phyloP scores from a whole-genome alignment of 306 rosid species.

The Begonia fuchsioides region DNA sequence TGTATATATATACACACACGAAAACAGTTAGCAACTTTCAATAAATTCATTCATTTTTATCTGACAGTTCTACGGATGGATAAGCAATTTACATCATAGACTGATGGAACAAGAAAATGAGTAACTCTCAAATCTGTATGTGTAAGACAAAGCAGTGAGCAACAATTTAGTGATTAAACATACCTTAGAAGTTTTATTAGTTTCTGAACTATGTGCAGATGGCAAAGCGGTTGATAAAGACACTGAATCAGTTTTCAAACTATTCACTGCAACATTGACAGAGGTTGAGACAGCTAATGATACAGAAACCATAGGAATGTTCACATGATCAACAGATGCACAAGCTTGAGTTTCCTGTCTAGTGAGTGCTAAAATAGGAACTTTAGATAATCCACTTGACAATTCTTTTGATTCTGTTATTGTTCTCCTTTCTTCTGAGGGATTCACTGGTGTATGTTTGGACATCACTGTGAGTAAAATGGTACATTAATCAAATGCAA shows the following conservation, averaged over 20 bases:
- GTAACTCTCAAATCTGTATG: background rate
- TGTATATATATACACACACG: no score
- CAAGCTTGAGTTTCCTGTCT: slow-evolving; percentile 17
- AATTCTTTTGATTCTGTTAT: slow-evolving; percentile 17
- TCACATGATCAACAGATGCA: slow-evolving; percentile 31
- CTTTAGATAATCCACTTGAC: slow-evolving; percentile 16
- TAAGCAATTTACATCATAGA: no score
- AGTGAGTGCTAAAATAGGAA: slow-evolving; percentile 16
- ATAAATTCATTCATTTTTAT: no score
- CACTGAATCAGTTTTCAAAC: slow-evolving; percentile 21
- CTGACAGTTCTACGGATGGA: no score
- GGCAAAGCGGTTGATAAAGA: slow-evolving; percentile 24
- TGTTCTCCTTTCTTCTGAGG: slow-evolving; percentile 16
- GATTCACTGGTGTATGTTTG: slow-evolving; percentile 13
- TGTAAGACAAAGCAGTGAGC: background rate
- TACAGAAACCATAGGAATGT: slow-evolving; percentile 20
- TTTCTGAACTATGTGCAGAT: slow-evolving; percentile 27
- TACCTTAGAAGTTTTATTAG: slow-evolving; percentile 54
- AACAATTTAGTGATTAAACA: slow-evolving; percentile 2
- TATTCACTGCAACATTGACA: slow-evolving; percentile 21
- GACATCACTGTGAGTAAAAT: slow-evolving; percentile 20
- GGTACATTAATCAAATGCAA: slow-evolving; percentile 5
- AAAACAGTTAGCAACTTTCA: no score
- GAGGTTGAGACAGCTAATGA: slow-evolving; percentile 23
- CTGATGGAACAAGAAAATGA: no score